Percentiles rank a stretch among this genome's conserved stretches.
phyloP scores from a whole-genome alignment of 2,329 filamentous ascomycete species.

The Taxawa tesnikishii region DNA sequence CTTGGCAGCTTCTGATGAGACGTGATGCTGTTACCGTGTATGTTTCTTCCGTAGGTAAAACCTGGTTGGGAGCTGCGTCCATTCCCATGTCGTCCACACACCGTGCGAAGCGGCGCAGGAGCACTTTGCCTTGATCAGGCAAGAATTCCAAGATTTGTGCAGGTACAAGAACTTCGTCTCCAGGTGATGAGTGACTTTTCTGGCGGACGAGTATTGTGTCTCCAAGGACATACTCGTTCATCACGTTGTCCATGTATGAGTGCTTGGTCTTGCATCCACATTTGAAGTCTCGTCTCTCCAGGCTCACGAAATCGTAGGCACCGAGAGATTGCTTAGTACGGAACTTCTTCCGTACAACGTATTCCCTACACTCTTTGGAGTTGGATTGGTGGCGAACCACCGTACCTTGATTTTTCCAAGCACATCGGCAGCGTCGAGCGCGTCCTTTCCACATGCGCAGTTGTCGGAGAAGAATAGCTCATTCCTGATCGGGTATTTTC shows the following conservation, averaged over 20 bases:
- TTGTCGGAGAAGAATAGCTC: conserved; percentile 69
- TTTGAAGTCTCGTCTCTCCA: conserved; percentile 41
- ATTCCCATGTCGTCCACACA: conserved; percentile 22
- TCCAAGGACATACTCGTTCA: conserved; percentile 32
- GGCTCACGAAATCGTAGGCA: conserved; percentile 45
- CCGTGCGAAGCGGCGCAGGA: conserved; percentile 43
- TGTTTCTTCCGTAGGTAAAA: conserved; percentile 42
- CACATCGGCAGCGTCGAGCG: conserved; percentile 44
- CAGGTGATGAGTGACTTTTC: conserved; percentile 11
- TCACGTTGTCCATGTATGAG: conserved; percentile 9
- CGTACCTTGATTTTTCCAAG: conserved; percentile 45
- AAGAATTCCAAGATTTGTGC: conserved; percentile 42
- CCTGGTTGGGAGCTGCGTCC: conserved; percentile 39
- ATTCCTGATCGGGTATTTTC: conserved; percentile 56
- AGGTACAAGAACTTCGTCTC: conserved; percentile 41
- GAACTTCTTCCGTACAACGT: conserved; percentile 63
- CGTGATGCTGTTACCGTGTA: conserved; percentile 22
- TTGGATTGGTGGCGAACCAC: conserved; percentile 40
- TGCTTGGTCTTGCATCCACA: conserved; percentile 33
- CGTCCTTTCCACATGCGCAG: conserved; percentile 52
- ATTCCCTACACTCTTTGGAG: conserved; percentile 33
- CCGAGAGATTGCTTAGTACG: conserved; percentile 33
- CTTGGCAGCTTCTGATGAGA: conserved; percentile 45
- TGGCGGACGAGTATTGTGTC: conserved; percentile 46
- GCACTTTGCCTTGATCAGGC: conserved; percentile 18